Conservation (phyloP, 305 asterid species). For the Caryopteris hybrid region DNA sequence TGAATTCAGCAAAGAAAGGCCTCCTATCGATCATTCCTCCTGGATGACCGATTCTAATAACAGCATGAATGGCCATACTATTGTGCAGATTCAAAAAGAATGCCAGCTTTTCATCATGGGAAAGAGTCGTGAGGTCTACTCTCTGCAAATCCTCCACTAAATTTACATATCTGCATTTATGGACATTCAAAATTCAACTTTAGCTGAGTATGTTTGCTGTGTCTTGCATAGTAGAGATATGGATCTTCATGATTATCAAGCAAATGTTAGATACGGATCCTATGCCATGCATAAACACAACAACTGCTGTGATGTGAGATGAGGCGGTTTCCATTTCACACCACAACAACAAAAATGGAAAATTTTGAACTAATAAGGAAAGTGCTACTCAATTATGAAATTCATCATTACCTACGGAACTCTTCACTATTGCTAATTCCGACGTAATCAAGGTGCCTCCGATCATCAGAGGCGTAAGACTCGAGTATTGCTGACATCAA, state of each 20-base stretch:
- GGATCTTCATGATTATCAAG: no score
- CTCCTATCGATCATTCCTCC: slow-evolving; percentile 78
- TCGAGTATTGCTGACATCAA: slow-evolving; percentile 85
- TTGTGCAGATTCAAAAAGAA: slow-evolving; percentile 88
- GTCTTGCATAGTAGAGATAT: no score
- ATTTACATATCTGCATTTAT: slow-evolving; percentile 51
- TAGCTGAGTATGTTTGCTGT: not conserved
- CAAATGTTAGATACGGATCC: not conserved
- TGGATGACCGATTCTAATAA: slow-evolving; percentile 70
- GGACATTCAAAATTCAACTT: not conserved
- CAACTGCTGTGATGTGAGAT: no score
- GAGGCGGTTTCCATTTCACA: no score
- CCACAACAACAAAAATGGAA: no score
- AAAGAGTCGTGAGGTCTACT: slow-evolving; percentile 45
- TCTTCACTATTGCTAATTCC: slow-evolving; percentile 94
- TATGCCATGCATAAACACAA: not conserved
- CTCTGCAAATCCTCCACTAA: slow-evolving; percentile 80
- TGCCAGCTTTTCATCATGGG: slow-evolving; percentile 65
- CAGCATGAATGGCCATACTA: slow-evolving; percentile 90
- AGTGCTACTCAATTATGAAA: not conserved
- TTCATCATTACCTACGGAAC: slow-evolving; percentile 59
- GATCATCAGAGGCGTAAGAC: slow-evolving; percentile 71
- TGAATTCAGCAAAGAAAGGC: slow-evolving; percentile 69
- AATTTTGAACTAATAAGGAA: not conserved
- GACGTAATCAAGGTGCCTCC: slow-evolving; percentile 53